These are phyloP conservation scores for Solanum paucissectum DNA, from an alignment of 257 asterid species.

Conservation along the genomic window DNA sequence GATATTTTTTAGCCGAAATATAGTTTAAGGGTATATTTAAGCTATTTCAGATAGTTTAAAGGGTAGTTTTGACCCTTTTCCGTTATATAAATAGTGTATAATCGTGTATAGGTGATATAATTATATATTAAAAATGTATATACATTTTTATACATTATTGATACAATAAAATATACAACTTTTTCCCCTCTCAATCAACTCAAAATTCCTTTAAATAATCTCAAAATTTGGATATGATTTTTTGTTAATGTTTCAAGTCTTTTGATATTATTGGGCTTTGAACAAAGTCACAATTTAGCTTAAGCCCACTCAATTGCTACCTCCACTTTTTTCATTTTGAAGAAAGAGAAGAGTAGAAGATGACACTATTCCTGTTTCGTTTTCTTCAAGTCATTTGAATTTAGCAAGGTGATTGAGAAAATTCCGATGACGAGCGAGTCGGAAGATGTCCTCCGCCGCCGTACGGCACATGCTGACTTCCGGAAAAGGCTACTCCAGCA, in stretches of 20 bases:
- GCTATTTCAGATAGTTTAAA: too few species aligned
- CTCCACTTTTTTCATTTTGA: not conserved
- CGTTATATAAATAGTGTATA: too few species aligned
- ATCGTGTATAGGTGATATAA: too few species aligned
- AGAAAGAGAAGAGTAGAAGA: not conserved
- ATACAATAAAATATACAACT: too few species aligned
- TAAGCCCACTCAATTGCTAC: not conserved
- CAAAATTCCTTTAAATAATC: too few species aligned
- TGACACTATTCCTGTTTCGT: not conserved
- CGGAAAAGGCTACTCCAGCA: conserved; percentile 55
- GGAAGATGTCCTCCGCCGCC: conserved; percentile 53
- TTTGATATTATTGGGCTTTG: not conserved
- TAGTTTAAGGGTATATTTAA: too few species aligned
- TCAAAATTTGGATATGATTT: not conserved
- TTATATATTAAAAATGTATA: too few species aligned
- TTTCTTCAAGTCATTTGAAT: not conserved
- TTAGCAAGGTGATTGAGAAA: not conserved
- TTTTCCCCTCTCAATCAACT: not conserved
- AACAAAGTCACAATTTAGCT: not conserved
- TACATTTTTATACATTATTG: not conserved
- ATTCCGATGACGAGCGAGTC: conserved; percentile 17
- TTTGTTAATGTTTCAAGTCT: too few species aligned
- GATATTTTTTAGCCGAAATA: too few species aligned
- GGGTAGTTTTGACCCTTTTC: too few species aligned
- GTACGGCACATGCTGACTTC: conserved; percentile 34